Evolutionary conservation across 2,329 filamentous ascomycete genomes (phyloP), one percentile per base, ranked within the genome.

Genomic region (Arthrobotrys sinensis): DNA sequence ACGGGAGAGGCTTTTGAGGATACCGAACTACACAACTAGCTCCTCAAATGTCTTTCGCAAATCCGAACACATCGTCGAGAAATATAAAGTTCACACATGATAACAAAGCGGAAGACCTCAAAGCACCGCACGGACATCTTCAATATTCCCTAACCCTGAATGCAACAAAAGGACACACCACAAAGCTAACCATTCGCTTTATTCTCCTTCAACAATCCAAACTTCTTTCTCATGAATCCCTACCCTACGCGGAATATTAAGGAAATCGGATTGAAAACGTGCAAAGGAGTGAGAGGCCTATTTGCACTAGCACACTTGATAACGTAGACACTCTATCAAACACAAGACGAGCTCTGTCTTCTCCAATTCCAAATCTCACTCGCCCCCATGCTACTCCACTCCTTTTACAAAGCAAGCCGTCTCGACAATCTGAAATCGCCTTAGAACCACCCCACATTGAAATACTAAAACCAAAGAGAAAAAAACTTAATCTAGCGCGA

Each of bases 381-480:
- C 45, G 12, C 21, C 14, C 60, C 21, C 38, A 14, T 57, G 46
- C 38, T 34, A 48, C 60, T 48, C 60, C 60, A 64, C 60, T 46
- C 19, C 32, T 48, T 46, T 34, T 64, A 36, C 40, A 64, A 60
- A 60, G 60, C 11, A 48, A 48, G 21, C 46, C 69, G n/a, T 60
- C 69, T 73, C 69, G 60, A 73, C 50, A 73, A 60, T 73, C 69
- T 73, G 60, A 73, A 66, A 73, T 63, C 46, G 40, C 60, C 60
- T 50, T 52, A 62, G 48, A 24, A 65, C 55, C 50, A 63, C 60
- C 55, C 50, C 46, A 52, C 43, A 71, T 53, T 16, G 16, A 50
- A 60, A 65, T 46, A 16, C 7, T 40, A 53, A 16, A 46, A 40
- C 24, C 16, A 7, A 34, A 40, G 10, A 52, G 19, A 36, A 52